Evolutionary conservation across 192 early-diverging fungal genomes (phyloP).

Genomic region (Physocladia obscura): DNA sequence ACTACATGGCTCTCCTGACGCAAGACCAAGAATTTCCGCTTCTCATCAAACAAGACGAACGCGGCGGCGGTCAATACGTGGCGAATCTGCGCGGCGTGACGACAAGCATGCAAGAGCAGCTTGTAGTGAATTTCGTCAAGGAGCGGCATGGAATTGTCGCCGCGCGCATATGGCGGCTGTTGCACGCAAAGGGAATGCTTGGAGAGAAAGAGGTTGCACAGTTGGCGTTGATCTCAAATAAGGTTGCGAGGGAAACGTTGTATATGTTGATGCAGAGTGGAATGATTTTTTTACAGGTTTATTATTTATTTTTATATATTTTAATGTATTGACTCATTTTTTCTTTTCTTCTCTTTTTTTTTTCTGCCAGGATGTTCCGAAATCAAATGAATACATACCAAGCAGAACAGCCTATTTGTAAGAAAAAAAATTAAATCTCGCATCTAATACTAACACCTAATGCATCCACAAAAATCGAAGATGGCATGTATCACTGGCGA

Average conservation of each 20-base stretch:
- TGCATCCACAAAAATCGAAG: too few relatives aligned
- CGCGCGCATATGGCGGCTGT: slow-evolving; percentile 42
- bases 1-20: slow-evolving; percentile 41
- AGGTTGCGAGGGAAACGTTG: slow-evolving; percentile 42
- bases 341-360: too few relatives aligned
- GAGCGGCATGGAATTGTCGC: slow-evolving; percentile 42
- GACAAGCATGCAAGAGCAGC: slow-evolving; percentile 6
- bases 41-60: slow-evolving; percentile 40
- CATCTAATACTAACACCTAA: too few relatives aligned
- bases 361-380: slow-evolving; percentile 51
- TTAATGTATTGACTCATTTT: neutral
- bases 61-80: slow-evolving; percentile 40
- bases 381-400: slow-evolving; percentile 45
- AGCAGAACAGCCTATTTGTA: slow-evolving; percentile 41
- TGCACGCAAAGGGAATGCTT: slow-evolving; percentile 38
- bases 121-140: slow-evolving; percentile 35
- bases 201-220: slow-evolving; percentile 49
- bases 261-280: slow-evolving; percentile 36
- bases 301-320: neutral
- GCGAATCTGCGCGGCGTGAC: slow-evolving; percentile 21
- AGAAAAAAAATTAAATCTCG: neutral
- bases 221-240: slow-evolving; percentile 42
- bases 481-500: slow-evolving; percentile 42
- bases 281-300: slow-evolving; percentile 49
- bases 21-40: slow-evolving; percentile 33